These are phyloP conservation scores for Climacium dendroides DNA, from an alignment of 225 moss, liverwort and hornwort genomes.

Conservation along the genomic window DNA sequence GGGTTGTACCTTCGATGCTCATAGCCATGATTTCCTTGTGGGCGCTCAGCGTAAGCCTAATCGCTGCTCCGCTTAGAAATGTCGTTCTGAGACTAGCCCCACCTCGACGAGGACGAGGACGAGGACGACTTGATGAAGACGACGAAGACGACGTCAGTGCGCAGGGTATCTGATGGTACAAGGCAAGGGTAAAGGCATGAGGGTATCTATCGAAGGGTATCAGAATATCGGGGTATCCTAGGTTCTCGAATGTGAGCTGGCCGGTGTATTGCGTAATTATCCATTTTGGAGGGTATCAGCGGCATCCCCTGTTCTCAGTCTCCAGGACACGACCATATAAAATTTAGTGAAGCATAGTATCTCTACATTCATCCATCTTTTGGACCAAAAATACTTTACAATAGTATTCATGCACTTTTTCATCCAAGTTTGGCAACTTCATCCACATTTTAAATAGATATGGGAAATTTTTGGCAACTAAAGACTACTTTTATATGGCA, in stretches of 20 bases:
- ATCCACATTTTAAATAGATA: too few species aligned
- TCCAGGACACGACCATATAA: too few species aligned
- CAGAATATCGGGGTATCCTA: background rate
- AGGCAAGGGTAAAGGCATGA: background rate
- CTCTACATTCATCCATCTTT: too few species aligned
- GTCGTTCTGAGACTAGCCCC: background rate
- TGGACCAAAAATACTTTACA: too few species aligned
- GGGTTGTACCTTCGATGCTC: constrained; percentile 15
- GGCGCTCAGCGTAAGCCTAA: background rate
- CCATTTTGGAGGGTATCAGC: background rate
- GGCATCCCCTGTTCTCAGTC: too few species aligned
- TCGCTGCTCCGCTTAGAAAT: background rate
- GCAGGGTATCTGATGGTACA: background rate
- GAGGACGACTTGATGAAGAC: background rate
- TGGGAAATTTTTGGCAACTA: too few species aligned
- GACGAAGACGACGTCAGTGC: background rate
- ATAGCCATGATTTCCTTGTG: background rate
- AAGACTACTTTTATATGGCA: too few species aligned
- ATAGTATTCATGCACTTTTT: too few species aligned
- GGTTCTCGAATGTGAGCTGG: background rate
- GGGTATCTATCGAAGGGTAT: background rate
- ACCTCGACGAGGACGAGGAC: background rate
- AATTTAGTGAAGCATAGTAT: too few species aligned
- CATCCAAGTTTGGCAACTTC: too few species aligned
- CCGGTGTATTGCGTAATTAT: background rate